phyloP scores from a whole-genome alignment of 2,329 filamentous ascomycete genomes.

The Alternaria angustiovoidea region DNA sequence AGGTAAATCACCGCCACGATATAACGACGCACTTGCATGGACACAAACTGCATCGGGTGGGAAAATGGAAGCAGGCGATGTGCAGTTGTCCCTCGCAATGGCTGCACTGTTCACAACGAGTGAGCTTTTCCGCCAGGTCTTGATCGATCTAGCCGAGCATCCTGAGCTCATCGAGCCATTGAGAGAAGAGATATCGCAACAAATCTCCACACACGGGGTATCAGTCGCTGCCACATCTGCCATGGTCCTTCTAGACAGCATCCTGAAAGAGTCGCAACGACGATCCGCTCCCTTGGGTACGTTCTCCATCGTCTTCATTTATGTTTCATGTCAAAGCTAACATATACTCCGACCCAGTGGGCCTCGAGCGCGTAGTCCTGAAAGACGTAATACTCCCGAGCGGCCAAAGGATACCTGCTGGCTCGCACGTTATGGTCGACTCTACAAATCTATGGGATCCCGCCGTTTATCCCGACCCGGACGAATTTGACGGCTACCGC shows the following conservation, averaged over 20 bases:
- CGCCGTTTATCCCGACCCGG: too few relatives aligned
- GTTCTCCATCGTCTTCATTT: not conserved
- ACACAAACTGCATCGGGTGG: not conserved
- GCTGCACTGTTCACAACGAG: conserved; percentile 3
- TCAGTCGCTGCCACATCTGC: not conserved
- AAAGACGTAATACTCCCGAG: too few relatives aligned
- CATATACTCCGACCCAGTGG: too few relatives aligned
- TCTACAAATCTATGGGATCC: too few relatives aligned
- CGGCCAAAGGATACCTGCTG: too few relatives aligned
- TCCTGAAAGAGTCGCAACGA: conserved; percentile 3
- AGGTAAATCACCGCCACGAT: too few relatives aligned
- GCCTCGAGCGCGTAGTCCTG: too few relatives aligned
- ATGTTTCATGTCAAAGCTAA: too few relatives aligned
- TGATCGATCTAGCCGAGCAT: conserved; percentile 2
- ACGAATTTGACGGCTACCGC: not conserved
- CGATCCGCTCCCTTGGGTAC: not conserved
- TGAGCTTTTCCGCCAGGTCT: not conserved
- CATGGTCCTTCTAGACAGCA: conserved; percentile 6
- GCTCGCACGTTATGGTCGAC: too few relatives aligned
- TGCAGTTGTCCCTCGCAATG: conserved; percentile 2
- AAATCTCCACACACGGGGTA: too few relatives aligned
- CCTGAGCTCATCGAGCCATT: not conserved
- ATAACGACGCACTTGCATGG: too few relatives aligned
- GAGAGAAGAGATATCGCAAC: too few relatives aligned
- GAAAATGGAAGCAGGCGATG: not conserved